Conservation (phyloP, 2,329 filamentous ascomycete genomes). For the Akanthomyces muscarius region DNA sequence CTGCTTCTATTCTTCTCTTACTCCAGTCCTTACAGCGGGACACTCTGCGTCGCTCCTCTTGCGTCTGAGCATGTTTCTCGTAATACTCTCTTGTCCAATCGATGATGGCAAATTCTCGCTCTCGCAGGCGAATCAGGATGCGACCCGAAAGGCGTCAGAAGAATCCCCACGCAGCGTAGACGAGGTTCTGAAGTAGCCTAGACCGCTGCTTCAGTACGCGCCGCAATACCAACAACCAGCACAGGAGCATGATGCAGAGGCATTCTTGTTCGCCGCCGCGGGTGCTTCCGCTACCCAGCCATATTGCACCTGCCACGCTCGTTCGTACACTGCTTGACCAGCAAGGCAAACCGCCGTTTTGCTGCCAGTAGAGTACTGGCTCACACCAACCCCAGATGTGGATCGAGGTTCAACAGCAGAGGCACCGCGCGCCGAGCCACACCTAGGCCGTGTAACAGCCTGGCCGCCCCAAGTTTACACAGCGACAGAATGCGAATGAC, state of each 20-base stretch:
- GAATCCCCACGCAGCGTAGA: background rate
- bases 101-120: background rate
- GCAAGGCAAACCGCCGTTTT: too few relatives aligned
- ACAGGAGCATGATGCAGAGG: background rate
- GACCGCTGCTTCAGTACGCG: conserved; percentile 7
- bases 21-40: too few relatives aligned
- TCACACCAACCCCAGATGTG: background rate
- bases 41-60: too few relatives aligned
- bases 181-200: too few relatives aligned
- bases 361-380: background rate
- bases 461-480: too few relatives aligned
- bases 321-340: background rate
- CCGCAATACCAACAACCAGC: background rate
- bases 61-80: background rate
- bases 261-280: background rate
- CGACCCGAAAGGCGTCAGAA: background rate
- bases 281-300: background rate
- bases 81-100: background rate
- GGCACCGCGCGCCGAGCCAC: background rate
- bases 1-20: too few relatives aligned
- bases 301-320: background rate
- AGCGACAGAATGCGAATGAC: too few relatives aligned
- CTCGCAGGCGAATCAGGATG: background rate
- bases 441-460: background rate
- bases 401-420: background rate